Evolutionary conservation across 345 rosid species (phyloP).

Genomic region (Microcos paniculata): DNA sequence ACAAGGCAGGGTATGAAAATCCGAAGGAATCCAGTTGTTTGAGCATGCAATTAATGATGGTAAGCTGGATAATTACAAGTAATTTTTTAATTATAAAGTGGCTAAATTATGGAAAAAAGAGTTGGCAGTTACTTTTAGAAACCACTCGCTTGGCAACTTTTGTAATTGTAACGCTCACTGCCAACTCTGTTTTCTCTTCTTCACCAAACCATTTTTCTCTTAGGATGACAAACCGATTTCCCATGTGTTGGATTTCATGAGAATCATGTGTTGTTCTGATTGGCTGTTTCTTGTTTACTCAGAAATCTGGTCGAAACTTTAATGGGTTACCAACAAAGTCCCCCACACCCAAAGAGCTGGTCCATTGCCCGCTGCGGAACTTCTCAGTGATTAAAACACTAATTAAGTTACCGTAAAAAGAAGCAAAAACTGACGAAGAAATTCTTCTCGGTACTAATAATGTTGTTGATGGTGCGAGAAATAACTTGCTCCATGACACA

Average conservation of each 20-base stretch:
- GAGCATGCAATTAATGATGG: neutral
- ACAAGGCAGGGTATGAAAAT: neutral
- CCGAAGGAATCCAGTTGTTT: neutral
- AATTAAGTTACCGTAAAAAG: neutral
- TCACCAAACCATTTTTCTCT: neutral
- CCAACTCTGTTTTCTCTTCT: too few species aligned
- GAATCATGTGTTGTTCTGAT: too few species aligned
- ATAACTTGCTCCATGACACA: conserved; percentile 27
- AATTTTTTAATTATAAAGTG: neutral
- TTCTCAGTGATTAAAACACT: neutral
- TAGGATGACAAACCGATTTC: neutral
- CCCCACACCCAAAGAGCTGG: too few species aligned
- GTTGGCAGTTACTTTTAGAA: neutral
- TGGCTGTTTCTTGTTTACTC: too few species aligned
- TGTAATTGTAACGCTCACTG: too few species aligned
- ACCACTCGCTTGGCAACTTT: too few species aligned
- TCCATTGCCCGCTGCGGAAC: neutral
- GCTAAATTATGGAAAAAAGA: neutral
- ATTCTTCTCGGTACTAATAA: conserved; percentile 10
- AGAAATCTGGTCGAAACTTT: too few species aligned
- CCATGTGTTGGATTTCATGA: neutral
- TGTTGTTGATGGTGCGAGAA: conserved; percentile 21
- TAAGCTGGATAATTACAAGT: neutral
- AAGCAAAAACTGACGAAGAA: neutral
- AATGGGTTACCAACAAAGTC: too few species aligned